Evolutionary conservation across 345 rosid genomes (phyloP), one percentile per base, ranked within the genome.

Genomic region (Brassica juncea): DNA sequence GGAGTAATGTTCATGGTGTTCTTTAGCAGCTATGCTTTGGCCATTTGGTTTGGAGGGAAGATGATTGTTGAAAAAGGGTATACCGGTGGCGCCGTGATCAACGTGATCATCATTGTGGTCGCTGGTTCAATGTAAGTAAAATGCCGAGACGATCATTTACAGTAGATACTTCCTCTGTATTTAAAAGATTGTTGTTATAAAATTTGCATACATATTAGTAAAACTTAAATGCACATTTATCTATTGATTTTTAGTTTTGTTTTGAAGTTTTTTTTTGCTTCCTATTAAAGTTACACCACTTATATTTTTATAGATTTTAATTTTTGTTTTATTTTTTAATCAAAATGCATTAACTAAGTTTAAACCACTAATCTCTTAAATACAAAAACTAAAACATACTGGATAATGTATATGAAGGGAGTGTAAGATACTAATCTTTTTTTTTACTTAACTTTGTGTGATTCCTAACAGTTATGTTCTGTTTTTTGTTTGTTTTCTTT

Each of bases 1-100:
- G 94, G 94, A n/a, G 1, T 74, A 4, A 80, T 86, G 71, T 35
- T 79, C 66, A 6, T 79, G 0, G 15, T 87, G 4, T 5, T 83
- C 0, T 90, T 86, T 55, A 30, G 85, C 37, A 88, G 81, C 71
- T 92, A 92, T 76, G 85, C 83, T 16, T 67, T 92, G 76, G 88
- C 96, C 14, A 61, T 90, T 30, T 92, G 93, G 93, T 90, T 64
- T 61, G 95, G 97, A 1, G 91, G 84, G 25, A 90, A 84, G 93
- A 76, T 90, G 91, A 88, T 90, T 12, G 8, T 88, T 55, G 85
- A 88, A 9, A 84, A 87, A 81, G 95, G 95, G 11, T 92, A 89
- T 71, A 35, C 83, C 0, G 97, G 95, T 1, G 97, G 97, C 1
- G 44, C 34, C 1, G 95, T 92, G 31, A 4, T 88, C 28, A 90